Conservation (phyloP, 2,329 filamentous ascomycete species). For the Paracorniculantispora psalliotae region DNA sequence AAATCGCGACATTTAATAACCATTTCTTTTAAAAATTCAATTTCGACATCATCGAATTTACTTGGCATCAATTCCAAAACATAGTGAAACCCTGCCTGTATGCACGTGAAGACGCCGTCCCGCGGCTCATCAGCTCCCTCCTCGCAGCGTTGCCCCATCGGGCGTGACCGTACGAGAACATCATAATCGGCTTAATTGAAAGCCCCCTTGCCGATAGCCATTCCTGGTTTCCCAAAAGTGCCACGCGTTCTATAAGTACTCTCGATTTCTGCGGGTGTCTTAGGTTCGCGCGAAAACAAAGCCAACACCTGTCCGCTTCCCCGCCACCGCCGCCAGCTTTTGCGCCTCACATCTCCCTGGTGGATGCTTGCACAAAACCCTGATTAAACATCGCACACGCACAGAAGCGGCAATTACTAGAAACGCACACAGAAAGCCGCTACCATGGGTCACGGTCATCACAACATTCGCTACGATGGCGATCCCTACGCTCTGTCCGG, state of each 20-base stretch:
- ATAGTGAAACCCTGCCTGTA: neutral
- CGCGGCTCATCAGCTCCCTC: neutral
- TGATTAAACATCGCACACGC: neutral
- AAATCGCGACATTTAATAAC: neutral
- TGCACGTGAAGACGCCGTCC: neutral
- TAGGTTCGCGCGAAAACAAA: neutral
- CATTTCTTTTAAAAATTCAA: too few species aligned
- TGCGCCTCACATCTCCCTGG: conserved; percentile 17
- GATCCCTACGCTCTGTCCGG: conserved; percentile 30
- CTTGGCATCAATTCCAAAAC: too few species aligned
- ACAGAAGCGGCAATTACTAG: neutral
- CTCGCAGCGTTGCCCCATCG: neutral
- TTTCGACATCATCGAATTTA: too few species aligned
- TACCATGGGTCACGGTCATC: conserved; percentile 27
- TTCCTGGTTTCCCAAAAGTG: neutral
- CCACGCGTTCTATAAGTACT: neutral
- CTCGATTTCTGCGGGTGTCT: neutral
- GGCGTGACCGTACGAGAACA: neutral
- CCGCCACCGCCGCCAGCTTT: conserved; percentile 17
- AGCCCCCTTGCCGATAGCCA: neutral
- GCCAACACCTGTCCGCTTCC: conserved; percentile 12
- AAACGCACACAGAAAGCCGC: neutral
- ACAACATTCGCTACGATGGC: conserved; percentile 32
- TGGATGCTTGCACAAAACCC: conserved; percentile 6
- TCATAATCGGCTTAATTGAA: neutral